These are phyloP conservation scores for Purpureocillium lavendulum DNA, from an alignment of 2,329 filamentous ascomycete species.

Conservation along the genomic window DNA sequence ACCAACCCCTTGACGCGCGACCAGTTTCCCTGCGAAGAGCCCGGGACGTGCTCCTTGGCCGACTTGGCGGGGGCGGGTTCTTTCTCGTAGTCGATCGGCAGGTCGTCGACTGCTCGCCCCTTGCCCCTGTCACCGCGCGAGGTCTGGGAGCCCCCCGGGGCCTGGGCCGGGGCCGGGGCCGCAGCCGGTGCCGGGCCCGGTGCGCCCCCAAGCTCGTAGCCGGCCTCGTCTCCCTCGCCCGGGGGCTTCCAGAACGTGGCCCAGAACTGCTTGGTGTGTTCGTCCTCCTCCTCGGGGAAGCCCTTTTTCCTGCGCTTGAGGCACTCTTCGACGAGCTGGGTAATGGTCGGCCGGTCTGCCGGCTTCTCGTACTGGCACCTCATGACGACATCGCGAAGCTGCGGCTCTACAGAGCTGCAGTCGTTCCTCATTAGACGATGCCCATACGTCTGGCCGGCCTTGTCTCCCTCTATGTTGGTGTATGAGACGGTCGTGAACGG, in stretches of 20 bases:
- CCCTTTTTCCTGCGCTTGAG: constrained; percentile 9
- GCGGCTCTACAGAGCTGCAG: constrained; percentile 10
- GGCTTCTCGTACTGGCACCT: constrained; percentile 18
- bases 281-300: constrained; percentile 10
- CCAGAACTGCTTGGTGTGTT: constrained; percentile 12
- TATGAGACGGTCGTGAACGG: constrained; percentile 7
- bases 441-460: constrained; percentile 11
- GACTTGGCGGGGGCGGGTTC: too few relatives aligned
- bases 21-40: too few relatives aligned
- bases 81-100: too few relatives aligned
- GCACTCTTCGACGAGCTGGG: constrained; percentile 11
- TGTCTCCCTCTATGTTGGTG: neutral
- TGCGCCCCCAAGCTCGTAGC: too few relatives aligned
- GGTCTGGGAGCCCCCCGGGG: too few relatives aligned
- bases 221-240: neutral
- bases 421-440: constrained; percentile 8
- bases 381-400: constrained; percentile 13
- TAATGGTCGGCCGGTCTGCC: constrained; percentile 14
- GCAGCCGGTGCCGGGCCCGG: too few relatives aligned
- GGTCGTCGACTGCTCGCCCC: too few relatives aligned
- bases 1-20: too few relatives aligned
- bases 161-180: too few relatives aligned
- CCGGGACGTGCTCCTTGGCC: too few relatives aligned
- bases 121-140: too few relatives aligned
- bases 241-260: constrained; percentile 5